Conservation (phyloP, 2,329 filamentous ascomycete species). For the Incumbomyces lentus region DNA sequence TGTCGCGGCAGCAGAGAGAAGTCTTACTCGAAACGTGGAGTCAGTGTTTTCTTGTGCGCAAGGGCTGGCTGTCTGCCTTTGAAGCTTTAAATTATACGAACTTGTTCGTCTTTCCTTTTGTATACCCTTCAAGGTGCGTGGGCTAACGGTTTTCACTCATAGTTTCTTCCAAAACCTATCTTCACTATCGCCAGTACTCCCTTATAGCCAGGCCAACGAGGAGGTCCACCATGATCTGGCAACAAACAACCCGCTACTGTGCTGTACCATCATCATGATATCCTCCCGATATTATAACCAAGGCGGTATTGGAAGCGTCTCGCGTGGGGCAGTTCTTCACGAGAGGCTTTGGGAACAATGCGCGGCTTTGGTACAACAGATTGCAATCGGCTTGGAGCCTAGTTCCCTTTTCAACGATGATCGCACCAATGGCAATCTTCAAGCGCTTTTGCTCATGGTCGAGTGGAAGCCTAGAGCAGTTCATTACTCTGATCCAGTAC, state of each 20-base stretch:
- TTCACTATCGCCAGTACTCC: constrained; percentile 41
- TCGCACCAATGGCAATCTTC: constrained; percentile 42
- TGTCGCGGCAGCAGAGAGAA: no score
- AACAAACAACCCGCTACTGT: constrained; percentile 42
- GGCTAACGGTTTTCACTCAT: background rate
- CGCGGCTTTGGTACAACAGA: constrained; percentile 42
- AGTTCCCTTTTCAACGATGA: constrained; percentile 40
- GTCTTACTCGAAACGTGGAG: constrained; percentile 26
- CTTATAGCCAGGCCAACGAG: constrained; percentile 41
- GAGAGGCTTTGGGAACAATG: constrained; percentile 46
- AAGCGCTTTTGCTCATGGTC: constrained; percentile 44
- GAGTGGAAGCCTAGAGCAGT: constrained; percentile 48
- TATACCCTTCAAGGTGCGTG: no score
- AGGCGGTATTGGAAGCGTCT: constrained; percentile 34
- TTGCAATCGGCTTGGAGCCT: constrained; percentile 43
- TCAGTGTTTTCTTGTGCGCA: constrained; percentile 42
- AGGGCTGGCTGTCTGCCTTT: constrained; percentile 46
- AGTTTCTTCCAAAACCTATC: constrained; percentile 42
- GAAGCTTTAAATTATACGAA: constrained; percentile 46
- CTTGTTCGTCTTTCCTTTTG: constrained; percentile 24
- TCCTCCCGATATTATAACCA: constrained; percentile 43
- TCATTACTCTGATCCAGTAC: constrained; percentile 40
- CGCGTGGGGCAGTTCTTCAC: constrained; percentile 44
- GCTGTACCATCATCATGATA: constrained; percentile 45
- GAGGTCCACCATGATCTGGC: constrained; percentile 40